phyloP scores from a whole-genome alignment of 2,329 filamentous ascomycete genomes.

The Botrytis deweyae region DNA sequence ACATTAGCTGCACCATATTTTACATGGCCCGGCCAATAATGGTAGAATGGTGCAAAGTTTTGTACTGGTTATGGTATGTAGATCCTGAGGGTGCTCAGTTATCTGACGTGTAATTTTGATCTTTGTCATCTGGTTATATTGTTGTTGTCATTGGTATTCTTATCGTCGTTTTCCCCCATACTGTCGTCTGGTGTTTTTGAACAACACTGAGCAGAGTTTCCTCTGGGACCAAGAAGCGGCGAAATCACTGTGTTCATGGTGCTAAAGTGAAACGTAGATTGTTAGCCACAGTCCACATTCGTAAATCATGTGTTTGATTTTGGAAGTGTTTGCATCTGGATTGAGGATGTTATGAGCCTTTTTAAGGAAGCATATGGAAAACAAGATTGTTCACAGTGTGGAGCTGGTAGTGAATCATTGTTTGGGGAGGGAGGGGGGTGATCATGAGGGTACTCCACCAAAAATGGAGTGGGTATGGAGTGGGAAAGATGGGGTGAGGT shows the following conservation, averaged over 20 bases:
- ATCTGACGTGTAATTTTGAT: no score
- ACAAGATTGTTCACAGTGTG: not conserved
- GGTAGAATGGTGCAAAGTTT: not conserved
- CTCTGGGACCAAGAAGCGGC: not conserved
- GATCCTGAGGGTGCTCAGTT: not conserved
- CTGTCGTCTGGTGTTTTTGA: not conserved
- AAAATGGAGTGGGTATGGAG: not conserved
- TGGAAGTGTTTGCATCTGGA: not conserved
- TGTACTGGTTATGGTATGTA: not conserved
- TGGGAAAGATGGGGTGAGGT: no score
- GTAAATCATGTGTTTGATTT: not conserved
- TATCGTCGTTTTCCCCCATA: not conserved
- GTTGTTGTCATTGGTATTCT: not conserved
- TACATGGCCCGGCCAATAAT: not conserved
- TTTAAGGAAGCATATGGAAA: not conserved
- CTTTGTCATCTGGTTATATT: no score
- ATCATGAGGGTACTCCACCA: not conserved
- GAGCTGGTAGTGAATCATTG: not conserved
- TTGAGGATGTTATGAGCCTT: not conserved
- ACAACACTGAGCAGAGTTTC: not conserved
- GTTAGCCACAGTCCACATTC: not conserved
- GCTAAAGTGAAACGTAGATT: not conserved
- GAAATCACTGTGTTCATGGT: not conserved
- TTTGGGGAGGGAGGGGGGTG: accelerated
- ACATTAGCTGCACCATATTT: accelerated